phyloP scores from a whole-genome alignment of 2,329 filamentous ascomycete genomes.

The Colletotrichum scovillei region DNA sequence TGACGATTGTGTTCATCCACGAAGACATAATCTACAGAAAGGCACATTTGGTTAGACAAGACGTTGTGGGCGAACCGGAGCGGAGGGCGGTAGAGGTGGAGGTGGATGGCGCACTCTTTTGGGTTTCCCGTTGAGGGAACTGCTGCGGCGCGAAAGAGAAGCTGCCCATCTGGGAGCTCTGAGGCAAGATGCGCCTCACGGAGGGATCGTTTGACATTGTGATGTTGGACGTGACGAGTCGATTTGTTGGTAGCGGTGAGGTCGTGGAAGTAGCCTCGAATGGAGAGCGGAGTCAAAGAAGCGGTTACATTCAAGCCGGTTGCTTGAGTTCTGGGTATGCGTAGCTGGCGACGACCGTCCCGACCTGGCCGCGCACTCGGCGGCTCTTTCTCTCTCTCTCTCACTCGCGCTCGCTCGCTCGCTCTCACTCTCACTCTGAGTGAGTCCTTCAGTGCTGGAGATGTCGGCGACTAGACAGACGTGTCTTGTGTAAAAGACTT shows the following conservation, averaged over 20 bases:
- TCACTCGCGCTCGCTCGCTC: neutral
- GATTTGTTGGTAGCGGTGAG: conserved; percentile 26
- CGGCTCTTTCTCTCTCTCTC: conserved; percentile 1
- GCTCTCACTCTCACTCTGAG: neutral
- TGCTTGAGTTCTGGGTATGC: conserved; percentile 3
- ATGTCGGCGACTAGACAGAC: conserved; percentile 3
- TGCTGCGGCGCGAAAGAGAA: conserved; percentile 79
- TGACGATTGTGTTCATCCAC: conserved; percentile 99
- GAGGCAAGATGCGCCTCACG: conserved; percentile 72
- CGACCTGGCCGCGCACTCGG: conserved; percentile 24
- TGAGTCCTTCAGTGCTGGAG: neutral
- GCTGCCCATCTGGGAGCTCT: conserved; percentile 77
- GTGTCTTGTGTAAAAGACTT: conserved; percentile 19
- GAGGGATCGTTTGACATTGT: conserved; percentile 73
- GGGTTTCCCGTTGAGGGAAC: conserved; percentile 73
- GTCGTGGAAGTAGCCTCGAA: conserved; percentile 32
- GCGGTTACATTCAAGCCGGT: conserved; percentile 33
- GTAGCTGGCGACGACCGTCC: conserved; percentile 20
- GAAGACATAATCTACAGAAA: conserved; percentile 88
- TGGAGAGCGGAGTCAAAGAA: conserved; percentile 28
- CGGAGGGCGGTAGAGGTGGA: conserved; percentile 5
- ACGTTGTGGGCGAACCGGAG: neutral
- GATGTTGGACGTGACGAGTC: conserved; percentile 22
- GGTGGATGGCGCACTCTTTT: conserved; percentile 76
- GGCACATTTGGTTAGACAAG: conserved; percentile 44